Conservation (phyloP, 2,329 filamentous ascomycete species). For the Fusarium sp. region DNA sequence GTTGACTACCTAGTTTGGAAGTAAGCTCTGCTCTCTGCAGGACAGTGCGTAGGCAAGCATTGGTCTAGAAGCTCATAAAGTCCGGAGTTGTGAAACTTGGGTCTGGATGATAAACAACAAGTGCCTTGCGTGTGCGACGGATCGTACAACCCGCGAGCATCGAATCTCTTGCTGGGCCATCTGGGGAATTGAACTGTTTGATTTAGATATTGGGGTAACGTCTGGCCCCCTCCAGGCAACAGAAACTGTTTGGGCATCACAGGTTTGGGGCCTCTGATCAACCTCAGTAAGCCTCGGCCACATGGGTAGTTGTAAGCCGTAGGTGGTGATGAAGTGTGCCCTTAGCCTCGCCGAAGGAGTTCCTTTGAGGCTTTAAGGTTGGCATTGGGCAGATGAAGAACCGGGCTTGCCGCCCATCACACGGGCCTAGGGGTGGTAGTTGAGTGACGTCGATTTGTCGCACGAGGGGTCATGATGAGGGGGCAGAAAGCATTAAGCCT, state of each 20-base stretch:
- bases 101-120: background rate
- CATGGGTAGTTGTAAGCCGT: background rate
- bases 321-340: background rate
- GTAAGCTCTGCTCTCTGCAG: constrained; percentile 3
- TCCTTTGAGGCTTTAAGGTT: constrained; percentile 7
- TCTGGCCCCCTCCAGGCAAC: background rate
- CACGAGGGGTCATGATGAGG: constrained; percentile 16
- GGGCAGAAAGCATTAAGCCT: constrained; percentile 7
- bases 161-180: constrained; percentile 6
- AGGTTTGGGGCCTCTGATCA: background rate
- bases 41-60: constrained; percentile 1
- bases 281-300: background rate
- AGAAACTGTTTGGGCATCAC: background rate
- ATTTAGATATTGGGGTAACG: background rate
- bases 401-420: constrained; percentile 35
- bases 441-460: constrained; percentile 30
- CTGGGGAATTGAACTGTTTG: background rate
- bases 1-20: background rate
- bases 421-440: constrained; percentile 17
- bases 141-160: background rate
- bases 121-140: constrained; percentile 6
- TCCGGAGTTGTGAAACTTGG: constrained; percentile 20
- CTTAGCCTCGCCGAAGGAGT: background rate
- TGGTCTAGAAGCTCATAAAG: constrained; percentile 10
- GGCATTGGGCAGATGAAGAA: constrained; percentile 7